Evolutionary conservation across 768 basidiomycete species (phyloP).

Genomic region (Gymnopilus dilepis): DNA sequence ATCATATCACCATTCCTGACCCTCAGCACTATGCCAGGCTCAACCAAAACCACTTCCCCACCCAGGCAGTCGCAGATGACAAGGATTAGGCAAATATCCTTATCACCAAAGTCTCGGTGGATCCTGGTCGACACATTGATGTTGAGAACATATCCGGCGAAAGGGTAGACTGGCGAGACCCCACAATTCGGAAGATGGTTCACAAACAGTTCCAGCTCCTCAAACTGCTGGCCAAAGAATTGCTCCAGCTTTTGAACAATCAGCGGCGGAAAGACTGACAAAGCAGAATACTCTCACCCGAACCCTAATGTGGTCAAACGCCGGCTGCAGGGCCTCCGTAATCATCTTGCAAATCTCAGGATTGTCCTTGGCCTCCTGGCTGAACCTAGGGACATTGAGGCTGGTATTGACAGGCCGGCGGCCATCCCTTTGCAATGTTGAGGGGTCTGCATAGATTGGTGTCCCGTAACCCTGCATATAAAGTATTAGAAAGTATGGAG

Average conservation of each 20-base stretch:
- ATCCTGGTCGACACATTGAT: conserved; percentile 21
- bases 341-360: not conserved
- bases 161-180: conserved; percentile 26
- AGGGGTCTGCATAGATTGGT: not conserved
- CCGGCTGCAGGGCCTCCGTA: not conserved
- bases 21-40: conserved; percentile 1
- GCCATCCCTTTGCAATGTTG: not conserved
- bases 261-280: not conserved
- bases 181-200: conserved; percentile 27
- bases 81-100: conserved; percentile 19
- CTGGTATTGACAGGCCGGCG: not conserved
- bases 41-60: conserved; percentile 2
- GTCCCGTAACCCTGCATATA: not conserved
- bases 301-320: not conserved
- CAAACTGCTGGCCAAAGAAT: conserved; percentile 24
- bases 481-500: not conserved
- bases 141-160: conserved; percentile 27
- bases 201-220: conserved; percentile 19
- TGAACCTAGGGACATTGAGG: not conserved
- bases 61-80: not conserved
- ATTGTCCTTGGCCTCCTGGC: not conserved
- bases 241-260: conserved; percentile 21
- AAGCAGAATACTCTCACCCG: not conserved
- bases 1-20: not conserved
- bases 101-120: conserved; percentile 18